Evolutionary conservation across 345 rosid genomes (phyloP).

Genomic region (Citrus cavaleriei): DNA sequence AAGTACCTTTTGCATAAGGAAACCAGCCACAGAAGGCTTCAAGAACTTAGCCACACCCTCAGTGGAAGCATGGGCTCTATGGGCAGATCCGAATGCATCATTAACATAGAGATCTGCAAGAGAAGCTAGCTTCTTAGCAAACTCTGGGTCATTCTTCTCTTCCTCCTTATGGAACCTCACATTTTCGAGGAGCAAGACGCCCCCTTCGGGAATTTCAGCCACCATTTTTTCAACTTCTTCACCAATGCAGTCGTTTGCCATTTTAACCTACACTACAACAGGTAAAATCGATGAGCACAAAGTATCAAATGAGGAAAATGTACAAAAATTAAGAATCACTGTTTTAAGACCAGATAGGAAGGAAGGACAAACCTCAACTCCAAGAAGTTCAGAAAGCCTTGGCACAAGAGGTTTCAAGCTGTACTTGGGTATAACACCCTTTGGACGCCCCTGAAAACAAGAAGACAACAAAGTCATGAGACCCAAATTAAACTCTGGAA

Average conservation of each 20-base stretch:
- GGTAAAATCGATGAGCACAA: not conserved
- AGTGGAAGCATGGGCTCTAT: slow-evolving; percentile 92
- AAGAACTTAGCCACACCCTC: slow-evolving; percentile 84
- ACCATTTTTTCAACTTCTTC: slow-evolving; percentile 73
- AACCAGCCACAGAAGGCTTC: slow-evolving; percentile 95
- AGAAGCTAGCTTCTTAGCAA: slow-evolving; percentile 92
- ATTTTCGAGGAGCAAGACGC: slow-evolving; percentile 83
- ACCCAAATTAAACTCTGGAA: not conserved
- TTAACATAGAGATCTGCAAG: slow-evolving; percentile 82
- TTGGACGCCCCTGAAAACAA: slow-evolving; percentile 83
- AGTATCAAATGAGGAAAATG: not conserved
- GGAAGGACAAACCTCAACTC: slow-evolving; percentile 47
- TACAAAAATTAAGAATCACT: not conserved
- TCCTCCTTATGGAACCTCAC: slow-evolving; percentile 92
- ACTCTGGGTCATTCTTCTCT: slow-evolving; percentile 94
- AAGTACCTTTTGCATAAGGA: slow-evolving; percentile 86
- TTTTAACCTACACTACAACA: slow-evolving; percentile 52
- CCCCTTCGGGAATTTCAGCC: slow-evolving; percentile 63
- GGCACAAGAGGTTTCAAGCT: slow-evolving; percentile 95
- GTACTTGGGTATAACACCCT: slow-evolving; percentile 92
- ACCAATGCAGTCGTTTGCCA: slow-evolving; percentile 82
- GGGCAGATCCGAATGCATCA: slow-evolving; percentile 94
- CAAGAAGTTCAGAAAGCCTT: slow-evolving; percentile 84
- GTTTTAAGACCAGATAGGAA: not conserved
- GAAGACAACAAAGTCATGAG: not conserved